Conservation (phyloP, 768 basidiomycete species). For the Tylopilus subfusipes region DNA sequence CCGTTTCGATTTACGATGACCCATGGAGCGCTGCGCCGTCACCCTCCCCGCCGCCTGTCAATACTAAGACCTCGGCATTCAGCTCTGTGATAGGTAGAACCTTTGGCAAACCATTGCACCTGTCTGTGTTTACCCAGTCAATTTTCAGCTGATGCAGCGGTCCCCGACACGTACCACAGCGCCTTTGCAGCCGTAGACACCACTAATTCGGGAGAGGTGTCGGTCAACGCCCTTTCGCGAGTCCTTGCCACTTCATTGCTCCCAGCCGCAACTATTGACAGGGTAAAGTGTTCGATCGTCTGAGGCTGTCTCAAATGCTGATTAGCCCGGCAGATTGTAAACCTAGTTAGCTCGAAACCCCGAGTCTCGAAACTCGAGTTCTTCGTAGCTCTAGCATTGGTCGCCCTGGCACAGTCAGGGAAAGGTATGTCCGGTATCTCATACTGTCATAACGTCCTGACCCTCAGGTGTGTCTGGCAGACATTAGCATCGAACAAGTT, state of each 20-base stretch:
- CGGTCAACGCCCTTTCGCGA: constrained; percentile 78
- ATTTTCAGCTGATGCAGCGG: constrained; percentile 66
- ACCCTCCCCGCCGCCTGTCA: constrained; percentile 61
- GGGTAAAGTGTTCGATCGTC: constrained; percentile 39
- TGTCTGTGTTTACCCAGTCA: constrained; percentile 9
- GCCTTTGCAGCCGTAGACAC: constrained; percentile 74
- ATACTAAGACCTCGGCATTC: constrained; percentile 51
- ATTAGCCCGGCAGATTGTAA: constrained; percentile 65
- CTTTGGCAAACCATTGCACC: background rate
- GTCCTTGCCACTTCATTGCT: constrained; percentile 74
- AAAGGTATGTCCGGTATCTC: constrained; percentile 49
- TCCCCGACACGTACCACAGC: constrained; percentile 72
- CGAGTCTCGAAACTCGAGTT: constrained; percentile 87
- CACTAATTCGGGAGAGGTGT: constrained; percentile 68
- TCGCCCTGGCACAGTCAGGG: constrained; percentile 78
- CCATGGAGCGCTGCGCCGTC: constrained; percentile 78
- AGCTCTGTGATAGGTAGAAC: constrained; percentile 64
- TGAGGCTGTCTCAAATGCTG: background rate
- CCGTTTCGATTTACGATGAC: constrained; percentile 74
- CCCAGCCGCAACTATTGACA: constrained; percentile 80
- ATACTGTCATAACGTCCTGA: background rate
- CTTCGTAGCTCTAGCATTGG: constrained; percentile 85
- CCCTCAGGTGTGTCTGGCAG: constrained; percentile 35
- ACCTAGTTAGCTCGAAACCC: constrained; percentile 76
- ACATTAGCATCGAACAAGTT: constrained; percentile 78